phyloP scores from a whole-genome alignment of 768 basidiomycete genomes.

The Omphalotus guepiniiformis region DNA sequence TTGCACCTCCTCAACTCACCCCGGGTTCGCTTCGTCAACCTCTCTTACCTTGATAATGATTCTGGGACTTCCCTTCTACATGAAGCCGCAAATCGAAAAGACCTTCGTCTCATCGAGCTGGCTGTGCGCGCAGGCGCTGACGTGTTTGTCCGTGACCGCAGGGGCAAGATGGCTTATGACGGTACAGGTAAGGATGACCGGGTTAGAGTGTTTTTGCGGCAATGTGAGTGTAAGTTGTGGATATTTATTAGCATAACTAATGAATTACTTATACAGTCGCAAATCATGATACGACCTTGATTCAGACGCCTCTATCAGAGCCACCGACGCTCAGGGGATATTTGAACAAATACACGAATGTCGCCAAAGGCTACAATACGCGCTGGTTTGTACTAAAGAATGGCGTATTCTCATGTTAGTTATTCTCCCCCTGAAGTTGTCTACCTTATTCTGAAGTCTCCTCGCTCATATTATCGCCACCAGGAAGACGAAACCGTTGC shows the following conservation, averaged over 20 bases:
- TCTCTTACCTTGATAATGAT: slow-evolving; percentile 77
- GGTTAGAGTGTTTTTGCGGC: slow-evolving; percentile 76
- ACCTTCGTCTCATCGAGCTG: slow-evolving; percentile 79
- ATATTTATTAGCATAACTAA: no score
- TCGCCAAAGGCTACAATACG: slow-evolving; percentile 84
- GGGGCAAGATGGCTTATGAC: slow-evolving; percentile 66
- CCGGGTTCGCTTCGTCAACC: slow-evolving; percentile 65
- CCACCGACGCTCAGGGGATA: slow-evolving; percentile 71
- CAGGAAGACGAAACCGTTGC: slow-evolving; percentile 88
- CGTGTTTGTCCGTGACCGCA: slow-evolving; percentile 78
- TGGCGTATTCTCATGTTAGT: slow-evolving; percentile 80
- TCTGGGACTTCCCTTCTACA: slow-evolving; percentile 79
- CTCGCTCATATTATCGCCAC: slow-evolving; percentile 80
- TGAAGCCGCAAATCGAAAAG: slow-evolving; percentile 79
- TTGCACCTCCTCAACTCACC: slow-evolving; percentile 63
- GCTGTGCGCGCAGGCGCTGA: slow-evolving; percentile 83
- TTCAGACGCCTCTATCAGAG: slow-evolving; percentile 45
- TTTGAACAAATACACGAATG: slow-evolving; percentile 89
- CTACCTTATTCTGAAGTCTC: slow-evolving; percentile 36
- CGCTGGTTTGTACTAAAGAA: slow-evolving; percentile 91
- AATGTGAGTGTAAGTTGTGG: slow-evolving; percentile 54
- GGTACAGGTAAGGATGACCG: slow-evolving; percentile 75
- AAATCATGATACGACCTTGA: slow-evolving; percentile 73
- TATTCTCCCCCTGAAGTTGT: background rate
- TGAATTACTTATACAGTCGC: slow-evolving; percentile 60